Evolutionary conservation across 306 rosid species (phyloP).

Genomic region (Castanopsis chinensis): DNA sequence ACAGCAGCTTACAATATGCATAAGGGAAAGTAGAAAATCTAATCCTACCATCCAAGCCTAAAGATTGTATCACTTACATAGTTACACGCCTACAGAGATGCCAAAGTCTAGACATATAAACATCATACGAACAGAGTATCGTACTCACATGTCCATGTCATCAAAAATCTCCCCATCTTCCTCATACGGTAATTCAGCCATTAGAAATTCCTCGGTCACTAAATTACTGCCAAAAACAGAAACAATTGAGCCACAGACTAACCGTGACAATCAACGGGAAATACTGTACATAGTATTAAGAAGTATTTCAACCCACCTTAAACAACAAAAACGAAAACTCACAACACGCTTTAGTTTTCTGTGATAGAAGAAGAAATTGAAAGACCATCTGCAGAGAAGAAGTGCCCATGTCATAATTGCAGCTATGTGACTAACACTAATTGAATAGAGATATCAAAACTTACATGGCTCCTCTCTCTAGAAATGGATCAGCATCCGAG

Average conservation of each 20-base stretch:
- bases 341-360: slow-evolving; percentile 83
- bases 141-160: slow-evolving; percentile 79
- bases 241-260: slow-evolving; percentile 5
- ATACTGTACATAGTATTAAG: not conserved
- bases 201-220: slow-evolving; percentile 60
- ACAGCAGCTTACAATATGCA: slow-evolving; percentile 22
- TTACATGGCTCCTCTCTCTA: slow-evolving; percentile 84
- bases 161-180: slow-evolving; percentile 82
- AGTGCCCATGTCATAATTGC: slow-evolving; percentile 5
- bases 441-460: slow-evolving; percentile 10
- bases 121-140: slow-evolving; percentile 17
- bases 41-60: slow-evolving; percentile 19
- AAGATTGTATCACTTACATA: slow-evolving; percentile 17
- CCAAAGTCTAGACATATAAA: slow-evolving; percentile 20
- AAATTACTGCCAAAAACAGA: slow-evolving; percentile 59
- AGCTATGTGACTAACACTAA: not conserved
- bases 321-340: slow-evolving; percentile 78
- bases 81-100: slow-evolving; percentile 40
- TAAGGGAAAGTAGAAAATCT: slow-evolving; percentile 10
- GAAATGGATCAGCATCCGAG: slow-evolving; percentile 75
- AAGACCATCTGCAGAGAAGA: slow-evolving; percentile 75
- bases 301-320: slow-evolving; percentile 55
- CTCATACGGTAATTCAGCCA: slow-evolving; percentile 41
- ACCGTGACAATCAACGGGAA: slow-evolving; percentile 4
- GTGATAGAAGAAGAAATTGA: slow-evolving; percentile 87